Conservation (phyloP, 129 eudicot genomes). For the Kitagawia praeruptora region DNA sequence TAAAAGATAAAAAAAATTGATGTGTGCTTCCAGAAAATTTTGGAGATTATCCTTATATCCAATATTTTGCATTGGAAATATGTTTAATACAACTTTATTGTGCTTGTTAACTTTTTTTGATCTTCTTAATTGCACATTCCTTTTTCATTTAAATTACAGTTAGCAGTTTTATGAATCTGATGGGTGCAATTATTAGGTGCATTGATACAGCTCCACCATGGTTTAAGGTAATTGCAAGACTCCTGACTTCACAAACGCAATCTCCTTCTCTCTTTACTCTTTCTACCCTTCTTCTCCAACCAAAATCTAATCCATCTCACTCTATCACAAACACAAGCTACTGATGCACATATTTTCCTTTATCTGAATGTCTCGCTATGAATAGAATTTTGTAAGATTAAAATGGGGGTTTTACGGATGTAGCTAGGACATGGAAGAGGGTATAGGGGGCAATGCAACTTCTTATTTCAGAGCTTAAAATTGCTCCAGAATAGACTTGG, state of each 20-base stretch:
- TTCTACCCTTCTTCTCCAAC: background rate
- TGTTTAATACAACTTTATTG: background rate
- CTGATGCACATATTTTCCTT: background rate
- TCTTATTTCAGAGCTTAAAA: too few species aligned
- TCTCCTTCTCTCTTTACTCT: background rate
- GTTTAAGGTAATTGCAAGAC: conserved; percentile 17
- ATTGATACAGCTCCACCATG: conserved; percentile 15
- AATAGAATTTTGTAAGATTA: too few species aligned
- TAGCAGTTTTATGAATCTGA: background rate
- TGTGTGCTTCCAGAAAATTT: background rate
- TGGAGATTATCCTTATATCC: background rate
- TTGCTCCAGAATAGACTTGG: too few species aligned
- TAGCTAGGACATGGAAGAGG: too few species aligned
- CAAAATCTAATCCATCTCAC: background rate
- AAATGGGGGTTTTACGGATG: too few species aligned
- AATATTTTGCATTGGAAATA: background rate
- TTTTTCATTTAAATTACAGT: background rate
- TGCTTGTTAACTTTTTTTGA: background rate
- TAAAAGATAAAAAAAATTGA: background rate
- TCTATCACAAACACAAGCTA: background rate
- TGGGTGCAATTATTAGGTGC: conserved; percentile 1
- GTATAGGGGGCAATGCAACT: too few species aligned
- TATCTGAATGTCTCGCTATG: background rate
- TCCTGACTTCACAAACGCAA: too few species aligned
- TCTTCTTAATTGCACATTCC: background rate